Evolutionary conservation across 2,329 filamentous ascomycete species (phyloP), one percentile per base, ranked within the genome.

Genomic region (Emmonsiellopsis sp.): DNA sequence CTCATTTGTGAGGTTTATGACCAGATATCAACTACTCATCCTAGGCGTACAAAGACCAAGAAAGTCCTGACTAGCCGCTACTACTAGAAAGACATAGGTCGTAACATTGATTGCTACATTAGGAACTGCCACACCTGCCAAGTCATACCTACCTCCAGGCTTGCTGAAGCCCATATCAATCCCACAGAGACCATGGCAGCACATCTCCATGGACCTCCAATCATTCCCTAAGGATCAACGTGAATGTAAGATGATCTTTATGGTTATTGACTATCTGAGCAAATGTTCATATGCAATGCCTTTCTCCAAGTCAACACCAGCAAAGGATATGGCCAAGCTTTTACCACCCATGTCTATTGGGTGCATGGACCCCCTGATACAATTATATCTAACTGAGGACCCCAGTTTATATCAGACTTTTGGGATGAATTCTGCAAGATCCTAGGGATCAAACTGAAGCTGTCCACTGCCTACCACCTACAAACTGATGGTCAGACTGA

Each of bases 401-500:
- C 11, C 3, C 13, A 46, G 27, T 65, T 65, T 54, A 56, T 51
- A 13, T 56, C 34, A 5, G 37, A 58, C 6, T 63, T 61, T 37
- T 64, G 54, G 54, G 36, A 21, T 14, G 33, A 39, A 1, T 40
- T 62, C 3, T 58, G 40, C 40, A 52, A 56, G n/a, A 5, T 51
- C 8, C 33, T 57, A 32, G 36, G 49, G 0, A 61, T 65, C 9
- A 50, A 61, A 49, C 40, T 55, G 33, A 56, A 59, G 27, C 55
- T 63, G 2, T 63, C 54, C 3, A 67, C 60, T 11, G 55, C 58
- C n/a, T 65, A 60, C 51, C 56, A 68, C 51, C 53, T 55, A 5
- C 36, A 65, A 52, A 65, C 59, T 2, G 57, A 68, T 52, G 53
- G 62, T 9, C 52, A 63, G 53, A 67, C 56, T 2, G 60, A 68